Evolutionary conservation across 805 yeast species (phyloP).

Genomic region (Hanseniaspora vineae): DNA sequence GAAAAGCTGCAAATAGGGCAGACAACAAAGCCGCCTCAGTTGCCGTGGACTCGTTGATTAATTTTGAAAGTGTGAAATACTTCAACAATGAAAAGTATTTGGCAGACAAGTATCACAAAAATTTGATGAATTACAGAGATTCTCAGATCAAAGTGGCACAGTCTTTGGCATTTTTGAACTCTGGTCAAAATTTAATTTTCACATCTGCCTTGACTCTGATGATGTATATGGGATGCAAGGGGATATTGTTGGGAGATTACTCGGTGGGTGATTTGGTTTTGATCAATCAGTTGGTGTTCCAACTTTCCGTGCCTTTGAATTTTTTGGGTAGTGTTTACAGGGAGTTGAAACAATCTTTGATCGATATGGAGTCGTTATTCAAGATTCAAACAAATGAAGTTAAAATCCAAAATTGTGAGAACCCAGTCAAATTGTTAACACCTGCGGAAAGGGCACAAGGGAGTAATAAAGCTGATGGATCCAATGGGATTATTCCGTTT

Average conservation of each 20-base stretch:
- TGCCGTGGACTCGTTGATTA: constrained; percentile 85
- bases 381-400: constrained; percentile 68
- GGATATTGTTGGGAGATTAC: constrained; percentile 69
- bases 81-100: constrained; percentile 84
- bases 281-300: constrained; percentile 92
- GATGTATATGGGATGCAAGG: constrained; percentile 97
- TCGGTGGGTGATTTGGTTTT: constrained; percentile 92
- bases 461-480: background rate
- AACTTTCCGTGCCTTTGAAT: constrained; percentile 85
- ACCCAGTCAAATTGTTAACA: constrained; percentile 35
- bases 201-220: constrained; percentile 85
- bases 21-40: constrained; percentile 94
- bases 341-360: constrained; percentile 80
- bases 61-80: constrained; percentile 87
- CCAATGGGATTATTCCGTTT: constrained; percentile 34
- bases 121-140: constrained; percentile 60
- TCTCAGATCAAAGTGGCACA: constrained; percentile 69
- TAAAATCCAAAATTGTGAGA: constrained; percentile 52
- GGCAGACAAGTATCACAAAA: constrained; percentile 62
- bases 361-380: constrained; percentile 94
- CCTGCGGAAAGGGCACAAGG: constrained; percentile 11
- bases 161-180: constrained; percentile 62
- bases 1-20: constrained; percentile 82
- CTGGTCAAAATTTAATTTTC: constrained; percentile 71
- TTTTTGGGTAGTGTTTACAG: constrained; percentile 92